Conservation (phyloP, 176 grass and related monocot genomes). For the Tillandsia leiboldiana region DNA sequence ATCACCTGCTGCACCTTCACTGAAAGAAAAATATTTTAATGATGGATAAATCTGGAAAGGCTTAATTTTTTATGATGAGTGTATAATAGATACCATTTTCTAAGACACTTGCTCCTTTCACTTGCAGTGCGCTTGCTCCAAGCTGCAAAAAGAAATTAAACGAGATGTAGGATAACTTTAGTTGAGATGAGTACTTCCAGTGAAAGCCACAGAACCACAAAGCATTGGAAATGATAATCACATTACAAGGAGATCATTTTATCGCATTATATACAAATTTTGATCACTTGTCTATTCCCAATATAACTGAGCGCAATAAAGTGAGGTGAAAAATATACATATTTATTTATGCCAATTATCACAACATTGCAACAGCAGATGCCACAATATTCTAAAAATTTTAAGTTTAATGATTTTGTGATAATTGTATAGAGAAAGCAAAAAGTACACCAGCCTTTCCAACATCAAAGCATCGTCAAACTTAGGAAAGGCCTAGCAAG, state of each 20-base stretch:
- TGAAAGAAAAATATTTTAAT: not conserved
- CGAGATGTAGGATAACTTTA: constrained; percentile 7
- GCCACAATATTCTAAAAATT: no score
- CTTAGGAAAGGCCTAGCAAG: no score
- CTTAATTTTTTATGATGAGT: not conserved
- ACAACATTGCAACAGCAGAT: no score
- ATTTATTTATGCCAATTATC: no score
- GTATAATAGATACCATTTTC: constrained; percentile 69
- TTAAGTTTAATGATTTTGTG: no score
- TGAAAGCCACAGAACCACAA: constrained; percentile 4
- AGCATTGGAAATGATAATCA: not conserved
- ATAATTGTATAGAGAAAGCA: no score
- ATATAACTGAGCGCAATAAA: not conserved
- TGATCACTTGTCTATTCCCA: not conserved
- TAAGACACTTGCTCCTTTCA: constrained; percentile 83
- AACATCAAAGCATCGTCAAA: no score
- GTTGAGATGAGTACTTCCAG: not conserved
- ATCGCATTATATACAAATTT: not conserved
- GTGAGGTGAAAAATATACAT: not conserved
- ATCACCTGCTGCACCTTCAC: not conserved
- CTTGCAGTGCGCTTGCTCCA: constrained; percentile 91
- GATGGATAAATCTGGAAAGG: not conserved
- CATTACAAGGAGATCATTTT: not conserved
- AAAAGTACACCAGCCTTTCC: no score
- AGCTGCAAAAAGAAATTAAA: constrained; percentile 38